phyloP scores from a whole-genome alignment of 768 basidiomycete genomes.

The Tricholoma matsutake region DNA sequence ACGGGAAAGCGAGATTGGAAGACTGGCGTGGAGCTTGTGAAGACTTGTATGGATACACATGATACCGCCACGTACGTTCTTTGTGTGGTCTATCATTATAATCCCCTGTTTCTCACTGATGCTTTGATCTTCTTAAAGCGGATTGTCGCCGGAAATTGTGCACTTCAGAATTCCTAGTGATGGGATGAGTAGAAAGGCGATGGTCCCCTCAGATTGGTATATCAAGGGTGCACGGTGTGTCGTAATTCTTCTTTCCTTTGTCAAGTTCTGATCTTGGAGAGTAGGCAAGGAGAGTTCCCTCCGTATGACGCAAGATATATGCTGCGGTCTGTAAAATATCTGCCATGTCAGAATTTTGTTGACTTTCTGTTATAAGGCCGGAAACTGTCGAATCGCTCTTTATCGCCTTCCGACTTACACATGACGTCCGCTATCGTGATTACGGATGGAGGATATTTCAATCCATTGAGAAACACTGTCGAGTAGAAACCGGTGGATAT shows the following conservation, averaged over 20 bases:
- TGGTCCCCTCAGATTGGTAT: conserved; percentile 76
- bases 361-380: conserved; percentile 46
- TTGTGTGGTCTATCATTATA: neutral
- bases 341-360: neutral
- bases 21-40: conserved; percentile 75
- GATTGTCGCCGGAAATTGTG: conserved; percentile 85
- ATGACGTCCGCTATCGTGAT: conserved; percentile 74
- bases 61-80: conserved; percentile 72
- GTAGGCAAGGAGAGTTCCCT: conserved; percentile 37
- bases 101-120: neutral
- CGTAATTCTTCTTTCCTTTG: neutral
- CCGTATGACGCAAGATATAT: conserved; percentile 91
- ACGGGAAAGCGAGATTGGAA: conserved; percentile 75
- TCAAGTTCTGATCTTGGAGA: neutral
- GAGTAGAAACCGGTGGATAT: conserved; percentile 77
- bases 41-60: conserved; percentile 86
- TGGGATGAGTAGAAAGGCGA: conserved; percentile 39
- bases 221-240: conserved; percentile 77
- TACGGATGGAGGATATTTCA: conserved; percentile 89
- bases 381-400: conserved; percentile 96
- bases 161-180: conserved; percentile 74
- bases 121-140: conserved; percentile 39
- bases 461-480: conserved; percentile 83
- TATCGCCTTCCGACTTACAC: conserved; percentile 87
- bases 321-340: conserved; percentile 53